A percentile compares a stretch with the other conserved stretches of the same genome.
Evolutionary conservation across 192 early-diverging fungal species (phyloP).

Genomic region (Oehlia diaphana): DNA sequence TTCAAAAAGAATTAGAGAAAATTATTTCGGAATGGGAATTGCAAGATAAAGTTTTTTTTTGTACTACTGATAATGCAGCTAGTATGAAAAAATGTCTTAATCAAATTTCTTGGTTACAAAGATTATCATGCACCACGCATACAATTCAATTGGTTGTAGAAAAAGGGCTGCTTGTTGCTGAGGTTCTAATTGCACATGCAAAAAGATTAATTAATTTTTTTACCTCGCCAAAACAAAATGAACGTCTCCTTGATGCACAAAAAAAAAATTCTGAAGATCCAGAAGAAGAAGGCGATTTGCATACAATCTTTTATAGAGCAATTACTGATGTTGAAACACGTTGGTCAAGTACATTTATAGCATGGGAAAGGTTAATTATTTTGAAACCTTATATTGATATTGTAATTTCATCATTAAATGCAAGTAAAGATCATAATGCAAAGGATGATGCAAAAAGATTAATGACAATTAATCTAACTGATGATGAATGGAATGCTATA

Average conservation of each 20-base stretch:
- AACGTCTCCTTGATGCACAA: background rate
- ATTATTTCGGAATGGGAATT: background rate
- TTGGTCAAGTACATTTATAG: too few relatives aligned
- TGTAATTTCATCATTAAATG: too few relatives aligned
- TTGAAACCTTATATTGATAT: too few relatives aligned
- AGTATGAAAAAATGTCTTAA: background rate
- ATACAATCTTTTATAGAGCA: too few relatives aligned
- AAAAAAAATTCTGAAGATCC: background rate
- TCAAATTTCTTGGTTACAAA: background rate
- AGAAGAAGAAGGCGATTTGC: too few relatives aligned
- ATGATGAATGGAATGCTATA: constrained; percentile 2
- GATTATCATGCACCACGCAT: background rate
- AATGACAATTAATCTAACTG: background rate
- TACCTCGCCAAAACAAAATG: background rate
- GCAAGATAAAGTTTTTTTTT: background rate
- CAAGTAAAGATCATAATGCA: too few relatives aligned
- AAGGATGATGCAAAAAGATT: background rate
- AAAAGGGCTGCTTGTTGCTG: background rate
- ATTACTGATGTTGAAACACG: too few relatives aligned
- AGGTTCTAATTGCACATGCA: background rate
- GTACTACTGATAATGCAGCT: background rate
- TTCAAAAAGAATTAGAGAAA: background rate
- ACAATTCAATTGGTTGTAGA: background rate
- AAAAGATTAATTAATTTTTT: constrained; percentile 4
- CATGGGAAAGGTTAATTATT: too few relatives aligned